phyloP scores from a whole-genome alignment of 257 asterid species.

The Jaltomata sinuosa region DNA sequence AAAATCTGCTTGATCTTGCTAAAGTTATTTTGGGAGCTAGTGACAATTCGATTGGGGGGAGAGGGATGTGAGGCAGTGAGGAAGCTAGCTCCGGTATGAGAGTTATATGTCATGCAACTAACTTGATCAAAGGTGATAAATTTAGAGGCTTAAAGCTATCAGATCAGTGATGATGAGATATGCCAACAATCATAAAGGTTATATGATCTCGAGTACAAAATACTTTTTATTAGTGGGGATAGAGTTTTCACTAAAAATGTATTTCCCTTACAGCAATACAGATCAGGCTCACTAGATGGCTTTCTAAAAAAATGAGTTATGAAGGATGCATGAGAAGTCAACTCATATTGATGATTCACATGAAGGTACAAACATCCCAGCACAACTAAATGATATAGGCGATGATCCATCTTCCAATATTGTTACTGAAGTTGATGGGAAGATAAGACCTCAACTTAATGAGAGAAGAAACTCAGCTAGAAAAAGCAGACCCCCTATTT shows the following conservation, averaged over 20 bases:
- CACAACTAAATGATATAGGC: neutral
- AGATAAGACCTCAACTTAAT: neutral
- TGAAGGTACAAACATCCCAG: neutral
- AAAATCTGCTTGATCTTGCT: neutral
- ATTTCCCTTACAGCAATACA: neutral
- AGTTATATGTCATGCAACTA: neutral
- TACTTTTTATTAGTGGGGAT: neutral
- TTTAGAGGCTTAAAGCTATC: neutral
- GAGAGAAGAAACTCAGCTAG: neutral
- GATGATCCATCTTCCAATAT: neutral
- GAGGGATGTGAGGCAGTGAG: neutral
- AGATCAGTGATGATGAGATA: neutral
- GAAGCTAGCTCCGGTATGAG: neutral
- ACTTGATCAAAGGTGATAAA: neutral
- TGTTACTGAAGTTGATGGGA: neutral
- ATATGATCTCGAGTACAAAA: neutral
- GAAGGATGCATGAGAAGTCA: neutral
- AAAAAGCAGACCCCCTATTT: neutral
- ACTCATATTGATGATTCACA: neutral
- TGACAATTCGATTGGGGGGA: neutral
- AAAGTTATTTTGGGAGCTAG: neutral
- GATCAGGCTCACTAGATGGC: neutral
- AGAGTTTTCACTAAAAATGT: neutral
- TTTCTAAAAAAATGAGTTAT: neutral
- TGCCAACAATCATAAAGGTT: neutral